A percentile compares a stretch with the other conserved stretches of the same genome.
Evolutionary conservation across 2,329 filamentous ascomycete genomes (phyloP).

Genomic region (Talaromyces sp.): DNA sequence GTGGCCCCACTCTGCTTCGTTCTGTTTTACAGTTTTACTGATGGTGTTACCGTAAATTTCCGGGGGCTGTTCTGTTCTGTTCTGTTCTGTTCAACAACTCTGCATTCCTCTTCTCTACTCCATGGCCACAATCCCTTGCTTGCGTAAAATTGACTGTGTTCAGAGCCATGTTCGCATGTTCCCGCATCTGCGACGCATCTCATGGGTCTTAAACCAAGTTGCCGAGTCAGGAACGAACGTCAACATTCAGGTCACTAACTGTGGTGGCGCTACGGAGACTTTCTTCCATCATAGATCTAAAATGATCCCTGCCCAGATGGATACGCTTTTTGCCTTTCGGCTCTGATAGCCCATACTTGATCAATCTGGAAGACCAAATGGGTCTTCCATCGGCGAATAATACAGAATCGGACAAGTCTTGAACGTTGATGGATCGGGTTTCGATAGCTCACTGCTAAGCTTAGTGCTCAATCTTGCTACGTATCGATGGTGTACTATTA

Average conservation of each 20-base stretch:
- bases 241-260: not conserved
- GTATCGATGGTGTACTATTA: not conserved
- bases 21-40: not conserved
- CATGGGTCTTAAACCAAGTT: not conserved
- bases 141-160: not conserved
- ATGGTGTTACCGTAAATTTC: not conserved
- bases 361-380: not conserved
- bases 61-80: not conserved
- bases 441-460: not conserved
- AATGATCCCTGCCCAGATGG: not conserved
- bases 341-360: not conserved
- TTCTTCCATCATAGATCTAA: constrained; percentile 2
- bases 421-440: not conserved
- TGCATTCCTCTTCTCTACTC: not conserved
- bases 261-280: not conserved
- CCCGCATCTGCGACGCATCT: not conserved
- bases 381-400: not conserved
- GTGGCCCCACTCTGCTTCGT: not conserved
- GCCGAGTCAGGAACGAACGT: not conserved
- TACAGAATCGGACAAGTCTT: constrained; percentile 1
- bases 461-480: not conserved
- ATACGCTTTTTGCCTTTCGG: not conserved
- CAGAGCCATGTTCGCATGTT: not conserved
- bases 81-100: not conserved
- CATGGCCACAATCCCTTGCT: not conserved